These are phyloP conservation scores for Podospora bellae-mahoneyi DNA, from an alignment of 495 filamentous ascomycete species.

Conservation along the genomic window DNA sequence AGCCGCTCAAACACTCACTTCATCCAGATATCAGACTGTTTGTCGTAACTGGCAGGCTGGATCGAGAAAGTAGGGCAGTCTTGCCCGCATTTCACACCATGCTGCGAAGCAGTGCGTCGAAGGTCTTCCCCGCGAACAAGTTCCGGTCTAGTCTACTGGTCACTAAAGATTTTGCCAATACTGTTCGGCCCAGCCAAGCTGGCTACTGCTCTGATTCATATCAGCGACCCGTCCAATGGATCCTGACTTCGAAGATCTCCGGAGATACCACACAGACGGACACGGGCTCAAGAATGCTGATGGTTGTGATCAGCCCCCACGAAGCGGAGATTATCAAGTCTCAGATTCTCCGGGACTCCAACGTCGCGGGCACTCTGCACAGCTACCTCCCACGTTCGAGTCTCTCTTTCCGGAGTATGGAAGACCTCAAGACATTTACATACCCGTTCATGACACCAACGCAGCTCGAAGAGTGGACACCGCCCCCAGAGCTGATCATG, in stretches of 20 bases:
- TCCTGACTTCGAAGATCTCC: constrained; percentile 29
- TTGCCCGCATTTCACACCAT: constrained; percentile 46
- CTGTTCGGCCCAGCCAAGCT: constrained; percentile 33
- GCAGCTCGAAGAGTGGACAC: constrained; percentile 14
- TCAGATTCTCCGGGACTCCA: constrained; percentile 27
- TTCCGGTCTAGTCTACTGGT: constrained; percentile 48
- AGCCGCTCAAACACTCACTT: constrained; percentile 42
- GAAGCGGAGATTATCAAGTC: constrained; percentile 57
- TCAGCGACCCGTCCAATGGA: constrained; percentile 58
- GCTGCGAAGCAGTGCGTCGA: constrained; percentile 33
- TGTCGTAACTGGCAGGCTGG: constrained; percentile 14
- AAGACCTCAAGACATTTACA: constrained; percentile 45
- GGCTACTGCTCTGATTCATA: constrained; percentile 45
- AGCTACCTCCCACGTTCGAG: constrained; percentile 57
- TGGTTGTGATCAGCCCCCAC: constrained; percentile 60
- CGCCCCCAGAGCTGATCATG: constrained; percentile 28
- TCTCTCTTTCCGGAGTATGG: constrained; percentile 42
- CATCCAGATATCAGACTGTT: constrained; percentile 45
- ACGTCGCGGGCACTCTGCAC: constrained; percentile 38
- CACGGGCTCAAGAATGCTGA: neutral
- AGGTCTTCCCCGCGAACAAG: constrained; percentile 27
- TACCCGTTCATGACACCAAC: constrained; percentile 24
- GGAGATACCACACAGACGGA: neutral
- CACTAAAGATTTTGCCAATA: constrained; percentile 55
- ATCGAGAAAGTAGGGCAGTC: constrained; percentile 32